phyloP scores from a whole-genome alignment of 495 filamentous ascomycete genomes.

The Hamigera avellanea region DNA sequence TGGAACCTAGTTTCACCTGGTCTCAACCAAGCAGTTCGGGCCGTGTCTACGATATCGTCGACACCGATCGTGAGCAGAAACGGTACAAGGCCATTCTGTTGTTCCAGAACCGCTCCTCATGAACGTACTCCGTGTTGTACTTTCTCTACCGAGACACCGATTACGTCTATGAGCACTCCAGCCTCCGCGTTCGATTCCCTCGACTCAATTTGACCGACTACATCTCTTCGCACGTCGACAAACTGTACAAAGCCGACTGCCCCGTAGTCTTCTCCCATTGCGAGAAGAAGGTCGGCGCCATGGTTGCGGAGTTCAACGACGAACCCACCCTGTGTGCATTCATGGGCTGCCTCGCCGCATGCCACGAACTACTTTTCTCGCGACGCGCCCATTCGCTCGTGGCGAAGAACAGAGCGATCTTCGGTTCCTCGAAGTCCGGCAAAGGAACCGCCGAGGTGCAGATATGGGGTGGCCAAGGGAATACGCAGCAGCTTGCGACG shows the following conservation, averaged over 20 bases:
- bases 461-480: no score
- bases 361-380: conserved; percentile 23
- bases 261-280: conserved; percentile 25
- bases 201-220: conserved; percentile 23
- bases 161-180: conserved; percentile 18
- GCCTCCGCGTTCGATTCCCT: conserved; percentile 18
- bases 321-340: conserved; percentile 15
- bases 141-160: conserved; percentile 25
- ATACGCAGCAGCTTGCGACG: no score
- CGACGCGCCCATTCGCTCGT: conserved; percentile 18
- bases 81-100: no score
- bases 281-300: conserved; percentile 17
- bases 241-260: conserved; percentile 17
- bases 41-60: no score
- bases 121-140: conserved; percentile 21
- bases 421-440: conserved; percentile 14
- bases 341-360: conserved; percentile 20
- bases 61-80: no score
- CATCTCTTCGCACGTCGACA: conserved; percentile 25
- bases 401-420: conserved; percentile 15
- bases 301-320: conserved; percentile 15
- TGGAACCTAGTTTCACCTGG: no score
- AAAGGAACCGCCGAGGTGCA: conserved; percentile 25
- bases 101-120: conserved; percentile 14
- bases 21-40: no score